A percentile compares a stretch with the other conserved stretches of the same genome.
phyloP scores from a whole-genome alignment of 306 rosid genomes.

The Adenanthera pavonina region DNA sequence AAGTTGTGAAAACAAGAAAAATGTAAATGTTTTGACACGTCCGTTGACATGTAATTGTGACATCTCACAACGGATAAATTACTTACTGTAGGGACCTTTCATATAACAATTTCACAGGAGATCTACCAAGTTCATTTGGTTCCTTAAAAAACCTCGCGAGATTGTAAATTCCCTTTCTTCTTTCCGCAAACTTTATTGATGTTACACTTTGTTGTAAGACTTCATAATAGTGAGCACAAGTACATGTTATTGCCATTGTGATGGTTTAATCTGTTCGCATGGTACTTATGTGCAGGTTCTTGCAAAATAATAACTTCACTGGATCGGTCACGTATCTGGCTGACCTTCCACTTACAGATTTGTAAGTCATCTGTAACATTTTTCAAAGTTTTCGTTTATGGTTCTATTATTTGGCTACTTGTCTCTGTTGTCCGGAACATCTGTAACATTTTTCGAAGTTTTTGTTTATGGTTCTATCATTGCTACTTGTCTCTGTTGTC shows the following conservation, averaged over 20 bases:
- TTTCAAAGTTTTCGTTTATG: conserved; percentile 1
- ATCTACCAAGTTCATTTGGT: conserved; percentile 92
- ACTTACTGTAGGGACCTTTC: conserved; percentile 80
- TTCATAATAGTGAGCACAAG: neutral
- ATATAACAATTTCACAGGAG: conserved; percentile 78
- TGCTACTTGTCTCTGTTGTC: conserved; percentile 43
- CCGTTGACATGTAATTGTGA: conserved; percentile 20
- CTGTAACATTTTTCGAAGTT: neutral
- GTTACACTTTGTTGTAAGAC: conserved; percentile 4
- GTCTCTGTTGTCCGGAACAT: neutral
- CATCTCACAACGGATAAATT: conserved; percentile 29
- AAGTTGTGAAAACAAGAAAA: neutral
- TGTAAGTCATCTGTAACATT: conserved; percentile 54
- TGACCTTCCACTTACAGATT: conserved; percentile 77
- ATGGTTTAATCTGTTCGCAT: conserved; percentile 31
- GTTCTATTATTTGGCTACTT: conserved; percentile 30
- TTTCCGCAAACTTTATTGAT: conserved; percentile 28
- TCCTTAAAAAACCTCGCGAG: conserved; percentile 65
- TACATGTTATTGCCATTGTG: conserved; percentile 12
- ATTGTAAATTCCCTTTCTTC: conserved; percentile 57
- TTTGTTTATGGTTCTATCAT: conserved; percentile 25
- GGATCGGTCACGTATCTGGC: conserved; percentile 90
- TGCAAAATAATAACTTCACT: conserved; percentile 78
- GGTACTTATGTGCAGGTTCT: conserved; percentile 59
- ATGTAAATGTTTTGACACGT: neutral